Conservation (phyloP, 164 flowering plant genomes). For the Piper longum region DNA sequence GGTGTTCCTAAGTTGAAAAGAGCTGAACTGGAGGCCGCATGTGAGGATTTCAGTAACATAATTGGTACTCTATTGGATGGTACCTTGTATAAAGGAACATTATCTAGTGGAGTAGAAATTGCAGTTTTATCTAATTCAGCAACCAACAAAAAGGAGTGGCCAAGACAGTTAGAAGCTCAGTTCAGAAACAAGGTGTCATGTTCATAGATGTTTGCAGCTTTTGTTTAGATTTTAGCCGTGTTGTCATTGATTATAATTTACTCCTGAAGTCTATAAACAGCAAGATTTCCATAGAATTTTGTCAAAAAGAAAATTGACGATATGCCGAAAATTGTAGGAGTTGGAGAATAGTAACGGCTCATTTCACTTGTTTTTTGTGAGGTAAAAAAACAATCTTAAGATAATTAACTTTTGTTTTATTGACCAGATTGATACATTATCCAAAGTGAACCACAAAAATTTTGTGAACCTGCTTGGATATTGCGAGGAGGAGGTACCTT, state of each 20-base stretch:
- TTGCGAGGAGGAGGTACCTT: slow-evolving; percentile 57
- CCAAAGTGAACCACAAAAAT: slow-evolving; percentile 63
- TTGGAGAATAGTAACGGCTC: too few species aligned
- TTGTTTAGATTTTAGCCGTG: background rate
- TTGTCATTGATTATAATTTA: background rate
- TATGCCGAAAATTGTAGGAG: too few species aligned
- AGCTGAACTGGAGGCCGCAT: slow-evolving; percentile 63
- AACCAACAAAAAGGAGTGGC: slow-evolving; percentile 41
- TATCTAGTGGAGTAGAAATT: slow-evolving; percentile 80
- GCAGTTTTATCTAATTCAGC: slow-evolving; percentile 39
- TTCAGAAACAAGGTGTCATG: slow-evolving; percentile 50
- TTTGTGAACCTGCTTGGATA: slow-evolving; percentile 60
- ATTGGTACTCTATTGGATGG: slow-evolving; percentile 46
- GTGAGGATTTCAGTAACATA: slow-evolving; percentile 84
- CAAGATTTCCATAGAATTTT: too few species aligned
- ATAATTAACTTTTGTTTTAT: background rate
- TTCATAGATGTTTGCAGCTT: background rate
- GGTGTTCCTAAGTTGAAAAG: slow-evolving; percentile 69
- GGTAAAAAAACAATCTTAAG: background rate
- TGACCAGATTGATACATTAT: slow-evolving; percentile 44
- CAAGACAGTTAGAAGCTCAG: slow-evolving; percentile 33
- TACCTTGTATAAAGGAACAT: slow-evolving; percentile 62
- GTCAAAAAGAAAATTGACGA: too few species aligned
- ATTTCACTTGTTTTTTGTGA: too few species aligned
- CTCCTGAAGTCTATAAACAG: too few species aligned